Evolutionary conservation across 2,329 filamentous ascomycete species (phyloP).

Genomic region (Fusarium oxysporum): DNA sequence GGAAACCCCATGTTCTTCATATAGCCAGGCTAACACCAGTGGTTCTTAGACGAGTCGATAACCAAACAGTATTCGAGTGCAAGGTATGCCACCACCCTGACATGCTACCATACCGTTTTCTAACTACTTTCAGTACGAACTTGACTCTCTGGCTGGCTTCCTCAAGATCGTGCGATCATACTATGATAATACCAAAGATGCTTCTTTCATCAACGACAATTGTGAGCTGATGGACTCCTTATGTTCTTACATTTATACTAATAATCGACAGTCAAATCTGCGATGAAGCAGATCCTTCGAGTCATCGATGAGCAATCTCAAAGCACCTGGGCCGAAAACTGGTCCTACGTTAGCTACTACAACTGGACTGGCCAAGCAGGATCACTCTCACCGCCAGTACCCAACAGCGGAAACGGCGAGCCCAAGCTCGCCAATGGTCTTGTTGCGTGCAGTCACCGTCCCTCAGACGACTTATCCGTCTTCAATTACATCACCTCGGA

Average conservation of each 20-base stretch:
- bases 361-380: conserved; percentile 25
- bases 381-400: conserved; percentile 13
- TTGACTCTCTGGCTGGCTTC: conserved; percentile 25
- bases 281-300: conserved; percentile 11
- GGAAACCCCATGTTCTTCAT: accelerated
- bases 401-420: conserved; percentile 20
- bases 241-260: accelerated
- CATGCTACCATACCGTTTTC: accelerated
- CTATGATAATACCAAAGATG: conserved; percentile 16
- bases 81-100: neutral
- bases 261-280: neutral
- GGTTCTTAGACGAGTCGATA: conserved; percentile 7
- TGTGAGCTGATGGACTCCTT: neutral
- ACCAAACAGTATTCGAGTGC: conserved; percentile 26
- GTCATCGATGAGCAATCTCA: conserved; percentile 23
- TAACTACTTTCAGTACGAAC: conserved; percentile 7
- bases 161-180: conserved; percentile 24
- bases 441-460: conserved; percentile 18
- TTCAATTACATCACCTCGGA: conserved; percentile 32
- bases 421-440: conserved; percentile 23
- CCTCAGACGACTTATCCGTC: conserved; percentile 9
- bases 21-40: neutral
- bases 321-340: conserved; percentile 26
- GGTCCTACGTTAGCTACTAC: conserved; percentile 27
- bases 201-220: conserved; percentile 18